These are phyloP conservation scores for Umbelopsis ramanniana DNA, from an alignment of 192 early-diverging fungal species.

Conservation along the genomic window DNA sequence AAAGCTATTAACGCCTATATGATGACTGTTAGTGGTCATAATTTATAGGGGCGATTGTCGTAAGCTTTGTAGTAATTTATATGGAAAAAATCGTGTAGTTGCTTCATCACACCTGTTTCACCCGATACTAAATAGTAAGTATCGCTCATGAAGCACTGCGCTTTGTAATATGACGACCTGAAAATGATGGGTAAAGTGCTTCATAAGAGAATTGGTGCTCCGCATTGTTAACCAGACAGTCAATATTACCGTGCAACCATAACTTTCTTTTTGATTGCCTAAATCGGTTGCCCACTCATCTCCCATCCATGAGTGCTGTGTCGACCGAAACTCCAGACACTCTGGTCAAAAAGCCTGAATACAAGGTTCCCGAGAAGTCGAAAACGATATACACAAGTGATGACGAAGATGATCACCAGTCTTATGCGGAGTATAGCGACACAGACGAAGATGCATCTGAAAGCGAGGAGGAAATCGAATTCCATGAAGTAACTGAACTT, in stretches of 20 bases:
- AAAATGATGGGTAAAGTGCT: neutral
- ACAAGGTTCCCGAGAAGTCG: neutral
- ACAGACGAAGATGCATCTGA: conserved; percentile 16
- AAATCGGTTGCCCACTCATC: conserved; percentile 12
- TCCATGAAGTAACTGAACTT: conserved; percentile 11
- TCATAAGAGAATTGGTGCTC: conserved; percentile 10
- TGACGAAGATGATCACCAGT: conserved; percentile 17
- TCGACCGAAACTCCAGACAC: neutral
- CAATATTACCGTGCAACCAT: conserved; percentile 2
- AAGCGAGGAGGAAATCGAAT: conserved; percentile 6
- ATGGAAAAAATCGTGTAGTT: no score
- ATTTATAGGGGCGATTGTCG: no score
- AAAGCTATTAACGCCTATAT: no score
- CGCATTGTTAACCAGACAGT: neutral
- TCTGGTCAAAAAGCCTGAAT: neutral
- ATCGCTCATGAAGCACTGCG: no score
- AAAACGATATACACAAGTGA: neutral
- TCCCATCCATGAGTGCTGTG: conserved; percentile 10
- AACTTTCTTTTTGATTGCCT: neutral
- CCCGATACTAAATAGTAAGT: no score
- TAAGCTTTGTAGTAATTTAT: no score
- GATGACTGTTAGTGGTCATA: no score
- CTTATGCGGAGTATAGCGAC: conserved; percentile 13
- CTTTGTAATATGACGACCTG: no score
- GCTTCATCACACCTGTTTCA: no score